phyloP scores from a whole-genome alignment of 495 filamentous ascomycete genomes.

The Gamarada debralockiae region DNA sequence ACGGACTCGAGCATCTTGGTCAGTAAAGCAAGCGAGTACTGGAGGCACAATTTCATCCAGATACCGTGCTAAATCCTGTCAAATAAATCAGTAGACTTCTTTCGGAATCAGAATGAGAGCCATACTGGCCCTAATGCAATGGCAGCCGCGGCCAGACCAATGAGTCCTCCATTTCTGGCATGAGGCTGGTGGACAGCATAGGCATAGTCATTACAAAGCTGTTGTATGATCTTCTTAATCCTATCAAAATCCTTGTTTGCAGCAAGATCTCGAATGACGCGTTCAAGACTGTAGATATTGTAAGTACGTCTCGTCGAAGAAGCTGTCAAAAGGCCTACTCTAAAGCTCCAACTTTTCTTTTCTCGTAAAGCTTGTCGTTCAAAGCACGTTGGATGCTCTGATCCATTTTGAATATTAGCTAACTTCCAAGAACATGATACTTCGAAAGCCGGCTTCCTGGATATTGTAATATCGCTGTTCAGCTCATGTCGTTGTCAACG shows the following conservation, averaged over 20 bases:
- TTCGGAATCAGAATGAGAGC: slow-evolving; percentile 14
- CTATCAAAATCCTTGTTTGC: slow-evolving; percentile 69
- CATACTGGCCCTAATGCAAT: slow-evolving; percentile 91
- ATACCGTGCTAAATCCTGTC: slow-evolving; percentile 83
- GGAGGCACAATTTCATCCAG: slow-evolving; percentile 92
- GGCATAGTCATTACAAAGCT: slow-evolving; percentile 96
- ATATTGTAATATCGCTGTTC: background rate
- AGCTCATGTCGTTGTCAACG: background rate
- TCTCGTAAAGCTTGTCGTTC: slow-evolving; percentile 98
- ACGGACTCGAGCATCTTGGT: slow-evolving; percentile 95
- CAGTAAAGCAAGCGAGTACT: slow-evolving; percentile 96
- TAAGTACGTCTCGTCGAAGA: slow-evolving; percentile 11
- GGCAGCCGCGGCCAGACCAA: slow-evolving; percentile 92
- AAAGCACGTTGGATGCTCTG: slow-evolving; percentile 80
- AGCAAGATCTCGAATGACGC: slow-evolving; percentile 81
- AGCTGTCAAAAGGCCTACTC: slow-evolving; percentile 62
- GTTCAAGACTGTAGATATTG: slow-evolving; percentile 65
- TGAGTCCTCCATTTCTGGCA: slow-evolving; percentile 93
- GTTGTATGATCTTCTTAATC: slow-evolving; percentile 83
- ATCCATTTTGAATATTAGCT: slow-evolving; percentile 61
- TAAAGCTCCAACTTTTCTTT: slow-evolving; percentile 90
- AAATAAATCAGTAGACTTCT: background rate
- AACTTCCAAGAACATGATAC: slow-evolving; percentile 9
- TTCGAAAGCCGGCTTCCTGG: background rate
- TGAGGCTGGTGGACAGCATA: slow-evolving; percentile 98